Evolutionary conservation across 225 moss, liverwort and hornwort species (phyloP), one percentile per base, ranked within the genome.

Genomic region (Pseudoscleropodium purum): DNA sequence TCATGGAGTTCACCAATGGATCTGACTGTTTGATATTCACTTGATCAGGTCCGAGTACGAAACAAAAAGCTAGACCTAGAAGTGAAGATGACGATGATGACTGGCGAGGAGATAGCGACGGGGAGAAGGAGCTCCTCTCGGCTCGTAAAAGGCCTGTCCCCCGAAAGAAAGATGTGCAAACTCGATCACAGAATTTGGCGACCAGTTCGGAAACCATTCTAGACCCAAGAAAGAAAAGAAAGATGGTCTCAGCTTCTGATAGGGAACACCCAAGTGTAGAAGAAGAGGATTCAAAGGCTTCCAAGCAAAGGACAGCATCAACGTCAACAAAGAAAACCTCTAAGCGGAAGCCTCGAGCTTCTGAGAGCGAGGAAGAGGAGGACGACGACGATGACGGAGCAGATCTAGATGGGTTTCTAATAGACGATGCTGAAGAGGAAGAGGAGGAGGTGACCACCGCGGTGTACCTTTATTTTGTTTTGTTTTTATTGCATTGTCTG

Each of bases 91-190:
- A 85, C 36, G 91, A 90, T 74, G 92, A 91, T 74, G 91, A 94
- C 39, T 94, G 93, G 93, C 83, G 81, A 89, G 94, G 93, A 88
- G 94, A 94, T 23, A 89, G 86, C 47, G 94, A 92, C 65, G 93
- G 89, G 54, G 93, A 91, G 74, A 88, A 56, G 81, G 83, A 90
- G 69, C 75, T 89, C 15, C 83, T 89, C 67, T 78, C 89, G 13
- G 21, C 81, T 63, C 88, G 89, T 59, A 89, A 89, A 84, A 88
- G 68, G 56, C 75, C 86, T 85, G 27, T 37, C 26, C 73, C 77
- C 52, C 67, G 61, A 79, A 89, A 91, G 83, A 85, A 82, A 83
- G 74, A 70, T 51, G 75, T 86, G 60, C 87, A 81, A 75, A 89
- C 87, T 87, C 86, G 89, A 64, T 87, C 91, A 68, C 89, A 60